Conservation (phyloP, 345 rosid species). For the Eucalyptus sp. region DNA sequence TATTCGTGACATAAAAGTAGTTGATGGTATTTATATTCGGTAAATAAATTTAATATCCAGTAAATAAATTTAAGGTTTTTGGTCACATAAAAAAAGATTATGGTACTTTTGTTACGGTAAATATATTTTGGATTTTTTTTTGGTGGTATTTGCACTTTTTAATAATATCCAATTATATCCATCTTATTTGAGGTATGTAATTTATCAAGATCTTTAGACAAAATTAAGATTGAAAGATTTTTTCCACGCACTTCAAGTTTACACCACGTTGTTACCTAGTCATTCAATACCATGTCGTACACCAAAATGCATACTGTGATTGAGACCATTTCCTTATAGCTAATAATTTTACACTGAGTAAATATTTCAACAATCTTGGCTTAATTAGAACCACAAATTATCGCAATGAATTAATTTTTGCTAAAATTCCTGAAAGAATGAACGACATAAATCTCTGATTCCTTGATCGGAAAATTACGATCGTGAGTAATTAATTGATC, state of each 20-base stretch:
- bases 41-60: too few relatives aligned
- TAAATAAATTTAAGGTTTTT: too few relatives aligned
- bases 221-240: neutral
- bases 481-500: neutral
- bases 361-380: neutral
- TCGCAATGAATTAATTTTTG: neutral
- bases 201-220: neutral
- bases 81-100: too few relatives aligned
- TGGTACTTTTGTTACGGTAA: too few relatives aligned
- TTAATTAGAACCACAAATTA: neutral
- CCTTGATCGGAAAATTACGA: rapidly evolving
- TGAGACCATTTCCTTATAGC: neutral
- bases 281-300: neutral
- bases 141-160: neutral
- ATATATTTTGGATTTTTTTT: too few relatives aligned
- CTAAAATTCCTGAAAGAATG: neutral
- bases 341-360: neutral
- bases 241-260: neutral
- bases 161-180: neutral
- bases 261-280: neutral
- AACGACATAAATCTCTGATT: rapidly evolving
- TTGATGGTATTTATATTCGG: too few relatives aligned
- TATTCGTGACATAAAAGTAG: too few relatives aligned
- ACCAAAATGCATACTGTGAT: rapidly evolving
- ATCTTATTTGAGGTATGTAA: neutral